Conservation (phyloP, 169 alveolate genomes). For the Pseudocohnilembus persalinus region DNA sequence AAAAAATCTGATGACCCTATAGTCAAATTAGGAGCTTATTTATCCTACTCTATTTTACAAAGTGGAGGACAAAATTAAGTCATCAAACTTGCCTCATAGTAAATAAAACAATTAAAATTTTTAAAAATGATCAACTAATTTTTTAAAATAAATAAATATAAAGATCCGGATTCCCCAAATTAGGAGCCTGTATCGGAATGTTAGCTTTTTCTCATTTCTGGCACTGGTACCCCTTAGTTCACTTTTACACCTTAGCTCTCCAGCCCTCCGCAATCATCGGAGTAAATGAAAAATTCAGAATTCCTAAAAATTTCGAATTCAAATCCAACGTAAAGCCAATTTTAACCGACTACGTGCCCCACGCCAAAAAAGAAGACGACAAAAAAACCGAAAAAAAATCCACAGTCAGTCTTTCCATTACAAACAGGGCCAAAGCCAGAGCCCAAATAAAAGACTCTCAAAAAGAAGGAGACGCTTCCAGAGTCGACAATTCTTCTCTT, state of each 20-base stretch:
- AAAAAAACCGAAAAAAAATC: slow-evolving; percentile 63
- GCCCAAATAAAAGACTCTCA: slow-evolving; percentile 54
- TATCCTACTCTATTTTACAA: slow-evolving; percentile 93
- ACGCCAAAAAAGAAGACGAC: slow-evolving; percentile 60
- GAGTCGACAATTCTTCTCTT: slow-evolving; percentile 4
- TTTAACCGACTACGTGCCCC: slow-evolving; percentile 73
- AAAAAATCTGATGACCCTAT: slow-evolving; percentile 96
- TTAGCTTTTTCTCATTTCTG: slow-evolving; percentile 94
- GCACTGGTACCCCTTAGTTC: slow-evolving; percentile 98
- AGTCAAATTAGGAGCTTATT: slow-evolving; percentile 95
- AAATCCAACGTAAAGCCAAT: slow-evolving; percentile 82
- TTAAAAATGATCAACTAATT: slow-evolving; percentile 49
- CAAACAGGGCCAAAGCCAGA: slow-evolving; percentile 75
- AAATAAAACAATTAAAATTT: slow-evolving; percentile 42
- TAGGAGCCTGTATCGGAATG: slow-evolving; percentile 96
- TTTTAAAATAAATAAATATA: slow-evolving; percentile 57
- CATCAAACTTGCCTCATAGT: slow-evolving; percentile 62
- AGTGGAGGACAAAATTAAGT: slow-evolving; percentile 92
- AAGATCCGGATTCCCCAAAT: slow-evolving; percentile 84
- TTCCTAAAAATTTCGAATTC: slow-evolving; percentile 85
- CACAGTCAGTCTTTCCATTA: slow-evolving; percentile 79
- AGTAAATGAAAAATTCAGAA: slow-evolving; percentile 81
- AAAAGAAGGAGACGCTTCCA: slow-evolving; percentile 37
- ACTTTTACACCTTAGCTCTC: slow-evolving; percentile 89
- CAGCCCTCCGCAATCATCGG: slow-evolving; percentile 94